A percentile compares a stretch with the other conserved stretches of the same genome.
phyloP scores from a whole-genome alignment of 2,329 filamentous ascomycete genomes.

The Ascochyta koolunga region DNA sequence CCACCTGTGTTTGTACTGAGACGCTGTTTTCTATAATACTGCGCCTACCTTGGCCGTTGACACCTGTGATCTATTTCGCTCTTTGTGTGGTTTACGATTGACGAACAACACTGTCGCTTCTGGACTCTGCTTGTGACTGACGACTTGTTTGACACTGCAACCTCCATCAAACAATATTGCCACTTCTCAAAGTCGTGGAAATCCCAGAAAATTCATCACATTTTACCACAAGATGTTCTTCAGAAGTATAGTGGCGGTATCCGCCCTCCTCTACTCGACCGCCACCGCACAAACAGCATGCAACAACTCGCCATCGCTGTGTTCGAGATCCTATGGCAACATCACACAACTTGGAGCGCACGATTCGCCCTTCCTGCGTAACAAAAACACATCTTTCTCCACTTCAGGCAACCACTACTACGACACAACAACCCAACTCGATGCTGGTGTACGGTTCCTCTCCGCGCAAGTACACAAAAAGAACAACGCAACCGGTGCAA shows the following conservation, averaged over 20 bases:
- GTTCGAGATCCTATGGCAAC: constrained; percentile 72
- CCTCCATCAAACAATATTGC: not conserved
- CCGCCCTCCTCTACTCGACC: constrained; percentile 36
- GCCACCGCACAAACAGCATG: constrained; percentile 60
- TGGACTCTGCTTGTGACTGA: not conserved
- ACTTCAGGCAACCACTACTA: constrained; percentile 75
- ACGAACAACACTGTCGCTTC: constrained; percentile 13
- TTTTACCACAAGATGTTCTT: constrained; percentile 36
- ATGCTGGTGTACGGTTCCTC: constrained; percentile 73
- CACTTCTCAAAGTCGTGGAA: not conserved
- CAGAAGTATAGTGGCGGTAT: constrained; percentile 32
- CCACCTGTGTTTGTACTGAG: not conserved
- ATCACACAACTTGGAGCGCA: constrained; percentile 81
- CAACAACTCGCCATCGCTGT: constrained; percentile 81
- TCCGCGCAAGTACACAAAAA: constrained; percentile 74
- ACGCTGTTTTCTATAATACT: constrained; percentile 12
- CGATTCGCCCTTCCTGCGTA: constrained; percentile 73
- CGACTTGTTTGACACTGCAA: not conserved
- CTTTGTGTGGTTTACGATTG: constrained; percentile 3
- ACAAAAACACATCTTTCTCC: constrained; percentile 65
- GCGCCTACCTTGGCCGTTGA: constrained; percentile 6
- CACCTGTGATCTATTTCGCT: constrained; percentile 8
- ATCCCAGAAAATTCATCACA: not conserved
- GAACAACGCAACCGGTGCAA: constrained; percentile 40
- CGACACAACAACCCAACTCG: constrained; percentile 73